phyloP scores from a whole-genome alignment of 2,329 filamentous ascomycete genomes.

The Alternaria brassicae region DNA sequence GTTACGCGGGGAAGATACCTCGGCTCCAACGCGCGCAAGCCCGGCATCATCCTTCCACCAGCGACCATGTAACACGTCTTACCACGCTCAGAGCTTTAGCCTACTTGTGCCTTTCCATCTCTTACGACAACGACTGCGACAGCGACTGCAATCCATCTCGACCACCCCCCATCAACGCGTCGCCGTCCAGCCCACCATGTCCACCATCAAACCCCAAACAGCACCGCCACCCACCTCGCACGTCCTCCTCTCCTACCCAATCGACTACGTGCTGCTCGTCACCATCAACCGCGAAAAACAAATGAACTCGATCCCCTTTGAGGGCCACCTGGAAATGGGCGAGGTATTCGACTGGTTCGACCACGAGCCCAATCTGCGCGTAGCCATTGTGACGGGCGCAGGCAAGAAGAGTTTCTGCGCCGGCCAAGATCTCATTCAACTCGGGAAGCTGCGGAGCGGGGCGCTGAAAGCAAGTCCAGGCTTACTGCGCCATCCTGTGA shows the following conservation, averaged over 20 bases:
- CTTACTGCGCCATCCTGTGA: constrained; percentile 51
- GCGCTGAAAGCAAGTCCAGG: constrained; percentile 33
- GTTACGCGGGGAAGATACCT: constrained; percentile 12
- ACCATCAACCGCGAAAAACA: constrained; percentile 60
- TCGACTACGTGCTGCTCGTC: constrained; percentile 58
- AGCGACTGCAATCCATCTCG: no score
- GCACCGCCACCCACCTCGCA: constrained; percentile 42
- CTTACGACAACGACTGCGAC: neutral
- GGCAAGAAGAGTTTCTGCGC: constrained; percentile 63
- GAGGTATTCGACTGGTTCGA: constrained; percentile 63
- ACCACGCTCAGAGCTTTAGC: neutral
- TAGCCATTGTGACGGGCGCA: constrained; percentile 58
- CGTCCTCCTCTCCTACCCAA: constrained; percentile 56
- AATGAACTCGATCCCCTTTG: constrained; percentile 56
- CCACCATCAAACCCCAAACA: constrained; percentile 37
- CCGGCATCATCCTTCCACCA: neutral
- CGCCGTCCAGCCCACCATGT: constrained; percentile 25
- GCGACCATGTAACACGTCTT: constrained; percentile 13
- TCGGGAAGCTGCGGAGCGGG: constrained; percentile 42
- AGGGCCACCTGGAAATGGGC: constrained; percentile 58
- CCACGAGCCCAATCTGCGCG: constrained; percentile 56
- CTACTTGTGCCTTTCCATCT: neutral
- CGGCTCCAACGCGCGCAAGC: constrained; percentile 4
- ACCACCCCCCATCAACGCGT: neutral
- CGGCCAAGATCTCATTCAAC: constrained; percentile 62